These are phyloP conservation scores for carrot (Daucus carota) DNA, from an alignment of 129 eudicot genomes.

Conservation along the genomic window DNA sequence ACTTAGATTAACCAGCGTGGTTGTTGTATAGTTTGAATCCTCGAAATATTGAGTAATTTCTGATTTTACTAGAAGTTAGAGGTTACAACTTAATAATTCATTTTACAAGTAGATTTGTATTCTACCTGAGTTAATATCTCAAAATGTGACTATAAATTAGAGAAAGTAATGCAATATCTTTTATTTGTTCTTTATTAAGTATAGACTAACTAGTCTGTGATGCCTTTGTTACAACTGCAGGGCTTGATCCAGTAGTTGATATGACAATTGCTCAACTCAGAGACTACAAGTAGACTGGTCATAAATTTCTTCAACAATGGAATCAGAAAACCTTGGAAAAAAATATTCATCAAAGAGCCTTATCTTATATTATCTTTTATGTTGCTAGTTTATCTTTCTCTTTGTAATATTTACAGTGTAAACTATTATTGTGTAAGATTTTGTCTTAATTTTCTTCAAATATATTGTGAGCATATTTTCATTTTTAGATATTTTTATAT, in stretches of 20 bases:
- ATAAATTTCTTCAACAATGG: constrained; percentile 22
- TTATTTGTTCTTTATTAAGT: not conserved
- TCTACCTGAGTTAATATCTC: not conserved
- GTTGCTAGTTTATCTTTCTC: too few species aligned
- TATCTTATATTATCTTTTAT: constrained; percentile 46
- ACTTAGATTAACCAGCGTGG: not conserved
- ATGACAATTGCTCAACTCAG: constrained; percentile 23
- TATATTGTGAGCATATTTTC: too few species aligned
- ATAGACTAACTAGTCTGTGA: constrained; percentile 1
- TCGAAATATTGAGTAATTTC: not conserved
- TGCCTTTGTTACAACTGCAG: constrained; percentile 3
- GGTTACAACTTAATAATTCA: too few species aligned
- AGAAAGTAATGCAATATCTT: not conserved
- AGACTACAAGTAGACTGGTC: constrained; percentile 6
- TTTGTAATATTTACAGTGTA: too few species aligned
- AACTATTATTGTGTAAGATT: too few species aligned
- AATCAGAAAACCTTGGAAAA: constrained; percentile 33
- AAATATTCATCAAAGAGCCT: constrained; percentile 44
- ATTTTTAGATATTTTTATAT: too few species aligned
- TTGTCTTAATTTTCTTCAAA: too few species aligned
- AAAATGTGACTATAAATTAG: not conserved
- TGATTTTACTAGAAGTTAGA: too few species aligned
- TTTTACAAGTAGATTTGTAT: not conserved
- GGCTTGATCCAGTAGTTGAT: constrained; percentile 31
- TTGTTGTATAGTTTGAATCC: not conserved